These are phyloP conservation scores for Collybia nuda DNA, from an alignment of 768 basidiomycete genomes.

Conservation along the genomic window DNA sequence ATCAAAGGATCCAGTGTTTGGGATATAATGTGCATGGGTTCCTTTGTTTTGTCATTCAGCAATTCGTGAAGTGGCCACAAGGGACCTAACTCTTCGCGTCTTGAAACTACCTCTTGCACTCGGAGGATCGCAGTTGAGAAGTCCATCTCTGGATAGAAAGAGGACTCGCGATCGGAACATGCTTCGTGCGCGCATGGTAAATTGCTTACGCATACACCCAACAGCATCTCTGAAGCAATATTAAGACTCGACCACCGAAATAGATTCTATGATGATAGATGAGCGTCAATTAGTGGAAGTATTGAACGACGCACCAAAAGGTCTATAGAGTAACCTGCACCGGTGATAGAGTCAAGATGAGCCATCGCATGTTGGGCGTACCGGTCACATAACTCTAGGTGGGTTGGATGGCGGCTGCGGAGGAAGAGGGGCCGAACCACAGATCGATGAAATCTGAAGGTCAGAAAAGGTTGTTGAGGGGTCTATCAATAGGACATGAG, in stretches of 20 bases:
- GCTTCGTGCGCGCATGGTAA: slow-evolving; percentile 29
- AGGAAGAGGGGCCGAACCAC: slow-evolving; percentile 54
- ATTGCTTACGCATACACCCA: slow-evolving; percentile 41
- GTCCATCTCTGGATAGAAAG: slow-evolving; percentile 26
- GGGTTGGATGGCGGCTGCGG: slow-evolving; percentile 29
- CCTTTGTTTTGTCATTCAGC: slow-evolving; percentile 38
- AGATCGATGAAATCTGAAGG: slow-evolving; percentile 50
- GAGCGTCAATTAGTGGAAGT: not conserved
- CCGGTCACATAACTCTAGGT: slow-evolving; percentile 40
- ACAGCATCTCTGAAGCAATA: slow-evolving; percentile 57
- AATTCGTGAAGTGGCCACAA: slow-evolving; percentile 47
- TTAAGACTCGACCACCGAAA: slow-evolving; percentile 50
- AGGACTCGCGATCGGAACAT: slow-evolving; percentile 18
- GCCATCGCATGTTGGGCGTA: slow-evolving; percentile 35
- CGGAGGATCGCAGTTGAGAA: slow-evolving; percentile 39
- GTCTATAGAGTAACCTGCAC: slow-evolving; percentile 32
- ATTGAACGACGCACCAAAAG: slow-evolving; percentile 29
- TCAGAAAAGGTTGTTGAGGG: no score
- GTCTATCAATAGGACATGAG: no score
- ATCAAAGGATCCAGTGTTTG: slow-evolving; percentile 51
- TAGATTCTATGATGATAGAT: slow-evolving; percentile 31
- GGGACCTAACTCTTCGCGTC: slow-evolving; percentile 33
- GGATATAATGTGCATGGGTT: slow-evolving; percentile 38
- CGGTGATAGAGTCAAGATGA: slow-evolving; percentile 27
- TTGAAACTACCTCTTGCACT: slow-evolving; percentile 30